Conservation (phyloP, 768 basidiomycete species). For the Mycena rebaudengoi region DNA sequence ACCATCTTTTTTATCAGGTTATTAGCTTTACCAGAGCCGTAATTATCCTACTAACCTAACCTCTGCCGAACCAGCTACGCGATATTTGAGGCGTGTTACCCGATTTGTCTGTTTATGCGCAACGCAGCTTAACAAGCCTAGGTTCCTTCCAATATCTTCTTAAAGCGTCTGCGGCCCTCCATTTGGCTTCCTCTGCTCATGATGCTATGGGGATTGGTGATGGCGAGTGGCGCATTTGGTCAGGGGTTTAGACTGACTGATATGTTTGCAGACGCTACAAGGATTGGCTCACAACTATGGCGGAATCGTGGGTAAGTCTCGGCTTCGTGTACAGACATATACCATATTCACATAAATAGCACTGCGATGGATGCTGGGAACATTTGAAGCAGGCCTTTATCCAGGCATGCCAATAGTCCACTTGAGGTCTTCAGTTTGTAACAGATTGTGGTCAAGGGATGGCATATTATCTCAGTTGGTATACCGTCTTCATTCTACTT, state of each 20-base stretch:
- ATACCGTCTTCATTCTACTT: not conserved
- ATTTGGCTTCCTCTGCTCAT: conserved; percentile 68
- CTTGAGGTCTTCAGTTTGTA: conserved; percentile 59
- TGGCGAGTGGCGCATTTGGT: conserved; percentile 42
- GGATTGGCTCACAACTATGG: conserved; percentile 68
- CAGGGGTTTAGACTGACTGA: not conserved
- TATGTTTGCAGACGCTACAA: conserved; percentile 65
- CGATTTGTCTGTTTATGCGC: not conserved
- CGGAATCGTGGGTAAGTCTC: conserved; percentile 63
- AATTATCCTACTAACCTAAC: not conserved
- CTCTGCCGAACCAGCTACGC: conserved; percentile 52
- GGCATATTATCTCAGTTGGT: conserved; percentile 28
- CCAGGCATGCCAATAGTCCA: conserved; percentile 65
- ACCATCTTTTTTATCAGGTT: conserved; percentile 72
- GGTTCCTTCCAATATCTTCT: conserved; percentile 55
- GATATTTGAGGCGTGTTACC: conserved; percentile 68
- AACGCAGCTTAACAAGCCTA: not conserved
- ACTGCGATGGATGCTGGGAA: conserved; percentile 69
- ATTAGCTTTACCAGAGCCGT: not conserved
- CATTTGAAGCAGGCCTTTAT: conserved; percentile 67
- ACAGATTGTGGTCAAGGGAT: conserved; percentile 5
- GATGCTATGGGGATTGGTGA: conserved; percentile 56
- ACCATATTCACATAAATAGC: conserved; percentile 50
- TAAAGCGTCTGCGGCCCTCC: conserved; percentile 69
- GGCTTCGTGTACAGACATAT: too few species aligned